Conservation (phyloP, 2,329 filamentous ascomycete genomes). For the Alternaria burnsii region DNA sequence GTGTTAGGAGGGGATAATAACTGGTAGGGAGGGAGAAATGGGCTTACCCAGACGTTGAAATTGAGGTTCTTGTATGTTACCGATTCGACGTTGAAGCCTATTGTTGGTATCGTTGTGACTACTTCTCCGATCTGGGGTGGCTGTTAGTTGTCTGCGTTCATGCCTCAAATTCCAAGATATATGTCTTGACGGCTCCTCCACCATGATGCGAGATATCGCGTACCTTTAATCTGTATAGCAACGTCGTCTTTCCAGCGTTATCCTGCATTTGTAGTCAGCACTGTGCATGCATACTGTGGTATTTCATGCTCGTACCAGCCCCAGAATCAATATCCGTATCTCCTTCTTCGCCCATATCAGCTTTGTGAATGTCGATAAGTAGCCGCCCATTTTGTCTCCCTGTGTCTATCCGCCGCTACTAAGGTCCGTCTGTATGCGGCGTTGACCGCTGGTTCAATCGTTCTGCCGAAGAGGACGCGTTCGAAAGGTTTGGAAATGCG, state of each 20-base stretch:
- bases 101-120: conserved; percentile 98
- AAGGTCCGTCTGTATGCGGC: conserved; percentile 20
- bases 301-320: conserved; percentile 71
- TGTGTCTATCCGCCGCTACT: conserved; percentile 21
- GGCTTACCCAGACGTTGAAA: conserved; percentile 96
- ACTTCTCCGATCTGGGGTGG: conserved; percentile 87
- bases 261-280: conserved; percentile 67
- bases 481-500: neutral
- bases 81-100: conserved; percentile 99
- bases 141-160: neutral
- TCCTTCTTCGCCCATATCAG: conserved; percentile 88
- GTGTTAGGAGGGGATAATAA: neutral
- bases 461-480: neutral
- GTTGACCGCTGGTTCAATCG: conserved; percentile 18
- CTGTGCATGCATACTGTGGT: neutral
- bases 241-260: conserved; percentile 97
- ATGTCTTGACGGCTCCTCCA: neutral
- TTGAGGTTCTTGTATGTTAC: conserved; percentile 98
- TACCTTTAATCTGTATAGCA: conserved; percentile 96
- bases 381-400: conserved; percentile 43
- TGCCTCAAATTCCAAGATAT: neutral
- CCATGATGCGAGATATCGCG: neutral
- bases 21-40: neutral
- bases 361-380: conserved; percentile 41
- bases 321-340: conserved; percentile 93